phyloP scores from a whole-genome alignment of 164 flowering plant species.

The Vitis rotundifolia region DNA sequence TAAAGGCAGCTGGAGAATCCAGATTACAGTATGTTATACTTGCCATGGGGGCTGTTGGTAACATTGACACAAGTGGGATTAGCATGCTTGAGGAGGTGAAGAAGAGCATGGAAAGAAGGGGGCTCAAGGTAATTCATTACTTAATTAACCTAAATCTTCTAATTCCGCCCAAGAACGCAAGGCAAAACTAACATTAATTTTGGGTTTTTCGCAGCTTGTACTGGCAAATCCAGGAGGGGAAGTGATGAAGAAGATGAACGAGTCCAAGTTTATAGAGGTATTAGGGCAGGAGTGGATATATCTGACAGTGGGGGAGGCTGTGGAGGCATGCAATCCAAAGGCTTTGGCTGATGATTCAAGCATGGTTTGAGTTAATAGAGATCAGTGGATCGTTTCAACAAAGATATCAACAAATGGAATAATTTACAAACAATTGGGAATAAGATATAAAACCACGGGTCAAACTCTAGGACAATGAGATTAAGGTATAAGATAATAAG shows the following conservation, averaged over 20 bases:
- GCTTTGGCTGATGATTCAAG: conserved; percentile 15
- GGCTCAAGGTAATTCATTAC: conserved; percentile 40
- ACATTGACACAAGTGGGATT: conserved; percentile 73
- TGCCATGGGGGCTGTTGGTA: conserved; percentile 68
- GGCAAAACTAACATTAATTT: background rate
- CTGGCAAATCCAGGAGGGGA: conserved; percentile 69
- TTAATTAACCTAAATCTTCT: no score
- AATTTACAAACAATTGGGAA: no score
- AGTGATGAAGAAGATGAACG: conserved; percentile 68
- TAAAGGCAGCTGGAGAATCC: conserved; percentile 45
- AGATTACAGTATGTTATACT: conserved; percentile 60
- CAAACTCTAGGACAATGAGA: no score
- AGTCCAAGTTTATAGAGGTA: conserved; percentile 42
- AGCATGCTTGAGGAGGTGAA: conserved; percentile 69
- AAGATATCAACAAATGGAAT: no score
- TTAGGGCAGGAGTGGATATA: conserved; percentile 63
- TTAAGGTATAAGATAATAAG: no score
- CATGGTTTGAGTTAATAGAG: no score
- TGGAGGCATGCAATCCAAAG: conserved; percentile 52
- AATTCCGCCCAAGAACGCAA: no score
- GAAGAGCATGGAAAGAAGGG: conserved; percentile 54
- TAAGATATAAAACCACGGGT: no score
- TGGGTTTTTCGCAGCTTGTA: conserved; percentile 34
- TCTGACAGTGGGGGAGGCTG: conserved; percentile 70
- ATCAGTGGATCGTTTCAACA: no score